Evolutionary conservation across 768 basidiomycete species (phyloP), one percentile per base, ranked within the genome.

Genomic region (Piloderma croceum): DNA sequence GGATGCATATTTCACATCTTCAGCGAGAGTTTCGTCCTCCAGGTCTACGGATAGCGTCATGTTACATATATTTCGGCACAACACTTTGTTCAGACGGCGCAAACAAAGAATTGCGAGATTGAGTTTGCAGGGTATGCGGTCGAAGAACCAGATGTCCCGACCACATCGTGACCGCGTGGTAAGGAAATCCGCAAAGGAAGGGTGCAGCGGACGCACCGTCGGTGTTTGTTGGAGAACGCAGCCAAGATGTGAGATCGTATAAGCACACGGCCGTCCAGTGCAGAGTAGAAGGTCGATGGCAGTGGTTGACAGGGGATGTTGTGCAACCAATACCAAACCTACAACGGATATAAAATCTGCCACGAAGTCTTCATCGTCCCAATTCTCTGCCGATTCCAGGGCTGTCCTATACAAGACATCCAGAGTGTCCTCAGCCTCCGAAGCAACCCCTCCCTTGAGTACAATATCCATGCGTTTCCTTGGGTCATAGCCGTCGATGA

Each of bases 271-370:
- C n/a, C n/a, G n/a, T 9, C 34, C 34, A 10, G 10, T 9, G 19
- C 10, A 18, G 10, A 38, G 12, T 18, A 38, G 10, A 12, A 50
- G 34, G 36, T 63, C 60, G 18, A 61, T 57, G 1, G 49, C 51
- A 7, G 27, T 32, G 2, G 54, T 42, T 2, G 53, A 50, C 27
- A 63, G 43, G 17, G 59, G 60, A 36, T 57, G 51, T 39, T 49
- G 39, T 0, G 61, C 54, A n/a, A 57, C 57, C 31, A 63, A 43
- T 32, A 61, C 36, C 2, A 61, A 19, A 2, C 60, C 61, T 40
- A 63, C 44, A 37, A 61, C 62, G 6, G 61, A 59, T 9, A 54
- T 56, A 37, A 61, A 61, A 42, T 63, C 60, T 17, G 41, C 34
- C 18, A 54, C 48, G 20, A 61, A 63, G 0, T 46, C 50, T 17